Evolutionary conservation across 108 stramenopile genomes (phyloP), one percentile per base, ranked within the genome.

Genomic region (Schizochytrium sp.): DNA sequence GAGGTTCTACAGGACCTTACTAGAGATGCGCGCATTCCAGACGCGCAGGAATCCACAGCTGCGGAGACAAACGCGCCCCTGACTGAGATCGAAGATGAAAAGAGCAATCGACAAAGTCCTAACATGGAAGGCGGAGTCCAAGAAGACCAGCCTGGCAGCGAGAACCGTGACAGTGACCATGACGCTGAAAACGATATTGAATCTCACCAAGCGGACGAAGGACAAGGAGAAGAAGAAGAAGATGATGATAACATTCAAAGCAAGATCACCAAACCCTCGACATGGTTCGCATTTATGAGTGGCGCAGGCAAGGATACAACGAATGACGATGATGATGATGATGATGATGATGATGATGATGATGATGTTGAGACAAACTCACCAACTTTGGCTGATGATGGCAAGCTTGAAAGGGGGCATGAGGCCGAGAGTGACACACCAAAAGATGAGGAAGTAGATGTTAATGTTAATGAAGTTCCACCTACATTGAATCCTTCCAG

Each of bases 1-100:
- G 64, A 69, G 64, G 44, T 44, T 38, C 64, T 69, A 38, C 42
- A 69, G 64, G 64, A 69, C 64, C 64, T 69, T 38, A 38, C 42
- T 0, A 38, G 64, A 38, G 64, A 69, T 44, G 64, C 64, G 12
- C 42, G 64, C 64, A 38, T 69, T 0, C 64, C 40, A 15, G 28
- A 28, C 28, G 28, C 28, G 28, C 28, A 28, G 28, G 28, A 28
- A 28, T 28, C 28, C 28, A 69, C 64, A 7, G 64, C 64, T 12
- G 64, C 64, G 12, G 64, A 69, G 64, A 69, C 44, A 38, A 69
- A 28, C 28, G 28, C 28, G 28, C 28, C 28, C 28, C 28, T 28
- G 28, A 28, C 28, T 28, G 28, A 28, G 28, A 28, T 28, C 28
- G 28, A 28, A 28, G 28, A 28, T 28, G 28, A 69, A 15, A 15